phyloP scores from a whole-genome alignment of 2,329 filamentous ascomycete species.

The Trichoderma aggressivum region DNA sequence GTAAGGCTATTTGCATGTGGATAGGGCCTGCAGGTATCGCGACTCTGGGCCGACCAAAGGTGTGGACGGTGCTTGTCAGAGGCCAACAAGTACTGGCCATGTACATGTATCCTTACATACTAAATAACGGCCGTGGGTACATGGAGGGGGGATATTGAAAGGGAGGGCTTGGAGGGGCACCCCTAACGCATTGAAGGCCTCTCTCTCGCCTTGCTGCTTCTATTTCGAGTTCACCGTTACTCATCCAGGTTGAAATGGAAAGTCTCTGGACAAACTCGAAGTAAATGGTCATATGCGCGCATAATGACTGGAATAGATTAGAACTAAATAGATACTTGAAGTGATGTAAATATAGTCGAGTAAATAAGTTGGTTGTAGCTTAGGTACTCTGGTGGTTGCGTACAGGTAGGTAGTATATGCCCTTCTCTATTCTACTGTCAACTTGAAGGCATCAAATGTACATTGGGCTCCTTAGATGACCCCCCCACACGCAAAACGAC shows the following conservation, averaged over 20 bases:
- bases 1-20: conserved; percentile 1
- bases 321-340: too few relatives aligned
- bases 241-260: neutral
- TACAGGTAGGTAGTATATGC: too few relatives aligned
- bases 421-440: neutral
- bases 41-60: neutral
- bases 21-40: neutral
- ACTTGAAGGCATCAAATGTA: neutral
- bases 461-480: neutral
- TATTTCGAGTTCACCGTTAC: neutral
- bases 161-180: neutral
- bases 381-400: neutral
- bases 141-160: neutral
- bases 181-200: neutral
- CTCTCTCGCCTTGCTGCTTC: neutral
- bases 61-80: neutral
- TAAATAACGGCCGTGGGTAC: neutral
- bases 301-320: neutral
- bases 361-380: neutral
- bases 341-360: neutral
- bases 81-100: neutral
- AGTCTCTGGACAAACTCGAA: neutral
- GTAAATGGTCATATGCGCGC: neutral
- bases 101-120: neutral
- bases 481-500: neutral